Base-by-base conservation (phyloP, 768 basidiomycete species). In the Trametes coccinea region DNA sequence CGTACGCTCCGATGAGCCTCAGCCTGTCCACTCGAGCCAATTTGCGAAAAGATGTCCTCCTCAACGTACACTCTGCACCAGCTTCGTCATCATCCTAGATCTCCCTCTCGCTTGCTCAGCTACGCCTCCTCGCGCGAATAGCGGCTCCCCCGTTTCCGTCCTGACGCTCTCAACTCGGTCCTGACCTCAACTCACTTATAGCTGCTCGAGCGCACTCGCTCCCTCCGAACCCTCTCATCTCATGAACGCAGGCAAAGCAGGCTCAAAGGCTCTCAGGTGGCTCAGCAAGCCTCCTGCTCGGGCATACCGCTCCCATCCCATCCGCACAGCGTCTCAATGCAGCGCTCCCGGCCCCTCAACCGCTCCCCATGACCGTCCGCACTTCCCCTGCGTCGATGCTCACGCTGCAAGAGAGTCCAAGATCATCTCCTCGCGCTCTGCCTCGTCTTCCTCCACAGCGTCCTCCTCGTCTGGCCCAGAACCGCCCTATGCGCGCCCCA, bases 301-400 rank as follows among this genome's bases (percentile, higher is more conserved):
- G 2, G 11, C 46, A 14, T 45, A 51, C n/a, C 49, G 53, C 52
- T 54, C 63, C 31, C 63, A 47, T 43, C 44, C 63, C 3, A 34
- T 55, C 31, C 63, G 59, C 3, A 51, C 63, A 34, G 63, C 60
- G 30, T 57, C 59, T 6, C 60, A 60, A 41, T 64, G 63, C 43
- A 43, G 58, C 34, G 44, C 54, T 8, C 54, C 63, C 2, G 59
- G 49, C 13, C 47, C 63, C 37, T 64, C 62, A 13, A 51, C 14
- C 33, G 29, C 48, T 31, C 61, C 57, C 34, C 56, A 59, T 8
- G 67, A 68, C 27, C 62, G 64, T 4, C 77, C 78, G 2, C 70
- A 72, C 2, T 94, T 76, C 82, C 79, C 92, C 5, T 94, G 92
- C 66, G 91, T 94, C 17, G 91, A 93, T 58, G 90, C 90, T 1